Evolutionary conservation across 352 stramenopile genomes (phyloP).

Genomic region (Phytopythium mirpurense): DNA sequence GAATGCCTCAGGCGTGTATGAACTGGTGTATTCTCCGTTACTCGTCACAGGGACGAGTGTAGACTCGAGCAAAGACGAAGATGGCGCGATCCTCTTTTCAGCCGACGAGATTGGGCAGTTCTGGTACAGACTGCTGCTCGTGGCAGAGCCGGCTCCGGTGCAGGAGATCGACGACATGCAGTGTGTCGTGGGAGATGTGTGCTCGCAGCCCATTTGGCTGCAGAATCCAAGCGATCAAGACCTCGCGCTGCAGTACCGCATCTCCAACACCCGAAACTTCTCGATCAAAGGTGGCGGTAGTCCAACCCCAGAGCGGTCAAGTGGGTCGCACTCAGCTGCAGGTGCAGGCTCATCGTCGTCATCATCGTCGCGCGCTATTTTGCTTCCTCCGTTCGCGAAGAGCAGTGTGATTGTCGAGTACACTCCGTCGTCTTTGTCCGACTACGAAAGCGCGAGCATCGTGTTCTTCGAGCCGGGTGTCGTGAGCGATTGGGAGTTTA

Average conservation of each 20-base stretch:
- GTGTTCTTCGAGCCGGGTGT: slow-evolving; percentile 67
- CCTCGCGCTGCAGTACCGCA: slow-evolving; percentile 57
- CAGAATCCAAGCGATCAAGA: slow-evolving; percentile 87
- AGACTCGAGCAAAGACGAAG: slow-evolving; percentile 12
- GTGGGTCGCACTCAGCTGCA: slow-evolving; percentile 6
- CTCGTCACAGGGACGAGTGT: slow-evolving; percentile 26
- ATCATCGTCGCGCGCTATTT: slow-evolving; percentile 9
- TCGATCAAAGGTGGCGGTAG: slow-evolving; percentile 44
- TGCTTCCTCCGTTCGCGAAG: slow-evolving; percentile 65
- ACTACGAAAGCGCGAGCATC: slow-evolving; percentile 66
- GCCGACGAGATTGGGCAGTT: slow-evolving; percentile 91
- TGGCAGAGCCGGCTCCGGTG: slow-evolving; percentile 42
- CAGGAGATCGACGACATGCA: slow-evolving; percentile 69
- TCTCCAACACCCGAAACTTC: slow-evolving; percentile 89
- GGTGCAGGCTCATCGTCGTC: slow-evolving; percentile 2
- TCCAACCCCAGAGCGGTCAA: not conserved
- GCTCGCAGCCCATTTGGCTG: slow-evolving; percentile 69
- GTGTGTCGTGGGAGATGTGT: slow-evolving; percentile 81
- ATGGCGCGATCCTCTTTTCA: slow-evolving; percentile 86
- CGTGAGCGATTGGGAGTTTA: slow-evolving; percentile 89
- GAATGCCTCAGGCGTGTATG: slow-evolving; percentile 75
- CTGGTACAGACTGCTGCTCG: slow-evolving; percentile 88
- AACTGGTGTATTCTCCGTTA: slow-evolving; percentile 90
- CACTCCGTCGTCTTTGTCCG: slow-evolving; percentile 85
- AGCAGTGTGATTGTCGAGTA: slow-evolving; percentile 80